Percentiles rank a stretch among this genome's conserved stretches.
Evolutionary conservation across 2,329 filamentous ascomycete species (phyloP).

Genomic region (Cladobotryum protrusum): DNA sequence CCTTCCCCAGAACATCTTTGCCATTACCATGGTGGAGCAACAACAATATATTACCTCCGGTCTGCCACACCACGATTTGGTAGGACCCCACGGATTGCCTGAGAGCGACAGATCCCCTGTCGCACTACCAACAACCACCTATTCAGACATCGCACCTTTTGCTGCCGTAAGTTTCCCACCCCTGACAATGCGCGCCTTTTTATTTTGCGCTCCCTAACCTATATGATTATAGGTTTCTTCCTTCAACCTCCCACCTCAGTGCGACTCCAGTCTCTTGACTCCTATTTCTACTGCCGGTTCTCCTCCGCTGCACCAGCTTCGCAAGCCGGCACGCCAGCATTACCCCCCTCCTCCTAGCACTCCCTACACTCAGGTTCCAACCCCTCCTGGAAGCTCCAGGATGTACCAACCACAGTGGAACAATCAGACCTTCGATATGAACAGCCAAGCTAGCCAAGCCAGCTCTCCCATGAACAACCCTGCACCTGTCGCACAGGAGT

Average conservation of each 20-base stretch:
- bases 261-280: conserved; percentile 43
- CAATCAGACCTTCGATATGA: conserved; percentile 35
- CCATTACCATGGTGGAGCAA: conserved; percentile 30
- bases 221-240: conserved; percentile 20
- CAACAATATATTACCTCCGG: conserved; percentile 29
- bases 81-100: conserved; percentile 22
- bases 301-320: conserved; percentile 39
- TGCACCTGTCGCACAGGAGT: conserved; percentile 28
- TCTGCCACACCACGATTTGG: conserved; percentile 27
- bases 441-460: conserved; percentile 34
- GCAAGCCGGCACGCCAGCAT: conserved; percentile 32
- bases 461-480: conserved; percentile 41
- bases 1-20: background rate
- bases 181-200: background rate
- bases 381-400: conserved; percentile 41
- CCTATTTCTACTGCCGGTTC: conserved; percentile 45
- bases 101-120: conserved; percentile 20
- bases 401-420: conserved; percentile 38
- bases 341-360: conserved; percentile 34
- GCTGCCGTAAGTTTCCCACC: conserved; percentile 23
- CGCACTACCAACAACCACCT: conserved; percentile 17
- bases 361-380: conserved; percentile 38
- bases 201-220: conserved; percentile 2
- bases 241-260: conserved; percentile 29
- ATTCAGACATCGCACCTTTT: conserved; percentile 26